Conservation (phyloP, 441 rosid genomes). For the Capsella rubella region DNA sequence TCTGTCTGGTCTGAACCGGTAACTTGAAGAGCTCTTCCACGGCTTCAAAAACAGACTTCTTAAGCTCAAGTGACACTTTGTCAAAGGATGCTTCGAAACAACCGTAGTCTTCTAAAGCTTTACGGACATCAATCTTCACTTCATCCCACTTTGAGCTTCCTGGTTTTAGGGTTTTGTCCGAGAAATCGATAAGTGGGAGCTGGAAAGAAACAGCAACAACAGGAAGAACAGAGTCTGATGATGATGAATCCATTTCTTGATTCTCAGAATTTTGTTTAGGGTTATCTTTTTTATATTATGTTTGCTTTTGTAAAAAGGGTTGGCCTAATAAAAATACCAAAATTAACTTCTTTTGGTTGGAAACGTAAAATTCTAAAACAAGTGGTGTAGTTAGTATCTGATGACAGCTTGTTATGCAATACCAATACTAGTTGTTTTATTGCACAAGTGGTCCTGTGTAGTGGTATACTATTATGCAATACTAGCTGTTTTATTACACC, state of each 20-base stretch:
- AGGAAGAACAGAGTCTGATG: slow-evolving; percentile 35
- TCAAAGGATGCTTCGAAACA: slow-evolving; percentile 65
- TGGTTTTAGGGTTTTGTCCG: slow-evolving; percentile 45
- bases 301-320: too few relatives aligned
- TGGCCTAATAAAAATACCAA: too few relatives aligned
- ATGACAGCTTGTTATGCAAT: too few relatives aligned
- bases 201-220: slow-evolving; percentile 3
- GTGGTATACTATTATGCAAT: too few relatives aligned
- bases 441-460: too few relatives aligned
- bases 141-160: slow-evolving; percentile 58
- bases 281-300: not conserved
- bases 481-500: too few relatives aligned
- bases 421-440: too few relatives aligned
- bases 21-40: slow-evolving; percentile 60
- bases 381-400: too few relatives aligned
- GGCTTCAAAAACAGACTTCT: slow-evolving; percentile 44
- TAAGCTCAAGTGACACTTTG: slow-evolving; percentile 51
- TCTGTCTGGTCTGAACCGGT: slow-evolving; percentile 55
- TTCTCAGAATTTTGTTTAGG: not conserved
- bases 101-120: slow-evolving; percentile 62
- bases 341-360: too few relatives aligned
- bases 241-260: slow-evolving; percentile 51
- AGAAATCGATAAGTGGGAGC: slow-evolving; percentile 64
- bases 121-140: slow-evolving; percentile 47
- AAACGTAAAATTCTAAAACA: too few relatives aligned